phyloP scores from a whole-genome alignment of 2,329 filamentous ascomycete species.

The Exophiala mesophila region DNA sequence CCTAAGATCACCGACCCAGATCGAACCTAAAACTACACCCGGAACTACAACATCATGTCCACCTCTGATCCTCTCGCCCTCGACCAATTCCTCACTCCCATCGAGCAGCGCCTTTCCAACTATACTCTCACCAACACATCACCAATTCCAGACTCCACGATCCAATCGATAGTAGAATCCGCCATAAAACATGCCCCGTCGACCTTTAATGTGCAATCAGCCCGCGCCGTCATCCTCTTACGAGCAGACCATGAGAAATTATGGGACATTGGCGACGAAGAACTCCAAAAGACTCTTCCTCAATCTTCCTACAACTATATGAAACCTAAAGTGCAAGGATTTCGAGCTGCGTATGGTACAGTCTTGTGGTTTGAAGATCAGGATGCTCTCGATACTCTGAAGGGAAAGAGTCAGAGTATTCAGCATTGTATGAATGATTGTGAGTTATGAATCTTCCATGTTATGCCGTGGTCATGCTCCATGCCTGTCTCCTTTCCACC shows the following conservation, averaged over 20 bases:
- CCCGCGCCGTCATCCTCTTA: slow-evolving; percentile 72
- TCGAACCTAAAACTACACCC: background rate
- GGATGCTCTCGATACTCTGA: slow-evolving; percentile 57
- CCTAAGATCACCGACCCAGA: too few species aligned
- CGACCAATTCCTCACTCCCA: slow-evolving; percentile 18
- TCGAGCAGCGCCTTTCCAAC: slow-evolving; percentile 18
- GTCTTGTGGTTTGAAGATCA: slow-evolving; percentile 85
- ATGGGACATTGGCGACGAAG: slow-evolving; percentile 62
- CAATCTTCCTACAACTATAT: slow-evolving; percentile 12
- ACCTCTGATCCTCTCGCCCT: background rate
- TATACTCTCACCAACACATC: slow-evolving; percentile 18
- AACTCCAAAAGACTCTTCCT: slow-evolving; percentile 12
- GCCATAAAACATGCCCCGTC: slow-evolving; percentile 48
- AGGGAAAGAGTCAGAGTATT: slow-evolving; percentile 55
- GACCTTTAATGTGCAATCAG: slow-evolving; percentile 84
- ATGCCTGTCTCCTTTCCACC: too few species aligned
- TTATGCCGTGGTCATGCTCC: too few species aligned
- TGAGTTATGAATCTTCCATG: slow-evolving; percentile 4
- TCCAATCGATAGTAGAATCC: slow-evolving; percentile 23
- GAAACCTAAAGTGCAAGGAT: slow-evolving; percentile 13
- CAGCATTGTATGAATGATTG: slow-evolving; percentile 70
- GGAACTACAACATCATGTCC: background rate
- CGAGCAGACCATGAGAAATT: slow-evolving; percentile 79
- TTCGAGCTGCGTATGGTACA: slow-evolving; percentile 62
- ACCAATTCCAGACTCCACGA: slow-evolving; percentile 19